phyloP scores from a whole-genome alignment of 257 asterid genomes.

The Ocimum tenuiflorum region DNA sequence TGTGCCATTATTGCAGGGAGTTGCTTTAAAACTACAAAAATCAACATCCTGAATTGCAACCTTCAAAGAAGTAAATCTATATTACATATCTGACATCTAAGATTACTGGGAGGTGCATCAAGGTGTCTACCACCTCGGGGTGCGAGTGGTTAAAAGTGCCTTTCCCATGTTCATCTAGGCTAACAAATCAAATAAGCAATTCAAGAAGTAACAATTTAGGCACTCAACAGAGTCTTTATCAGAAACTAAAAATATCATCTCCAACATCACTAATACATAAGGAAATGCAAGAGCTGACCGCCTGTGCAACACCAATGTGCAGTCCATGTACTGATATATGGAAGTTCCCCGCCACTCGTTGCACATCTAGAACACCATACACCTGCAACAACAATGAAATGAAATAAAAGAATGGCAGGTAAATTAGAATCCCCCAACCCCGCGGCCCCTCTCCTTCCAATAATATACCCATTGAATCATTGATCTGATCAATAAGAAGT shows the following conservation, averaged over 20 bases:
- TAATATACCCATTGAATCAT: neutral
- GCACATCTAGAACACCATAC: conserved; percentile 91
- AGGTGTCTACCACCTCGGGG: no score
- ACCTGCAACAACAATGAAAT: conserved; percentile 48
- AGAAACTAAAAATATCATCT: neutral
- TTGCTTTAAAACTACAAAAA: no score
- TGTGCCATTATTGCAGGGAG: no score
- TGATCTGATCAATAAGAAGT: neutral
- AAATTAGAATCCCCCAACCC: neutral
- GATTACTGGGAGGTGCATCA: no score
- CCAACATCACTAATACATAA: no score
- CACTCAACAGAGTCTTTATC: neutral
- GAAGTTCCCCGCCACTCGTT: conserved; percentile 98
- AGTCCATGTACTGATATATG: conserved; percentile 95
- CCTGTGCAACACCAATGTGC: conserved; percentile 89
- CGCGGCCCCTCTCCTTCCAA: neutral
- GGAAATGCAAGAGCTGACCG: conserved; percentile 47
- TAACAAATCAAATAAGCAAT: neutral
- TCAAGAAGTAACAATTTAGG: conserved; percentile 3
- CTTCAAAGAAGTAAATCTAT: no score
- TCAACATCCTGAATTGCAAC: no score
- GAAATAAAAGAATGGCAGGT: conserved; percentile 12
- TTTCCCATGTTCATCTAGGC: neutral
- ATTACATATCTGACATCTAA: no score
- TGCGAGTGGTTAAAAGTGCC: no score